Evolutionary conservation across 768 basidiomycete species (phyloP).

Genomic region (Piloderma croceum): DNA sequence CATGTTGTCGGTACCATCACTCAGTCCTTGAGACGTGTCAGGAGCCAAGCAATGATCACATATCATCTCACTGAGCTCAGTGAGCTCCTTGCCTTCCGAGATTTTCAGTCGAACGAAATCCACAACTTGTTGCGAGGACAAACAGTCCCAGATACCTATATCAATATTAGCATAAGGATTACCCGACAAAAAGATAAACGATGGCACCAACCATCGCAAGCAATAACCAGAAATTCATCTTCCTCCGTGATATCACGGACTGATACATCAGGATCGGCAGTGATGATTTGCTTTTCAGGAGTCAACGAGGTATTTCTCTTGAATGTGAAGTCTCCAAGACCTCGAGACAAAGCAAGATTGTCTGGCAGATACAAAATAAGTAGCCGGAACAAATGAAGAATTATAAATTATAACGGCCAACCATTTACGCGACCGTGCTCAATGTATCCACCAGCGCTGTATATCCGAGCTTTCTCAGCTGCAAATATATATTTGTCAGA

Average conservation of each 20-base stretch:
- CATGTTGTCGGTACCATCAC: constrained; percentile 99
- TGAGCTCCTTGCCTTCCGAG: constrained; percentile 69
- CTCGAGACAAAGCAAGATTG: constrained; percentile 91
- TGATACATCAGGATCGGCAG: constrained; percentile 87
- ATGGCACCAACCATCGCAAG: constrained; percentile 84
- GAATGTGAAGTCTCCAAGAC: constrained; percentile 97
- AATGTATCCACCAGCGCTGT: constrained; percentile 89
- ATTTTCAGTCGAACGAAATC: constrained; percentile 82
- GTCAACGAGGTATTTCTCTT: constrained; percentile 83
- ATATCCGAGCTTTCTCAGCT: constrained; percentile 85
- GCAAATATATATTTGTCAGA: constrained; percentile 4
- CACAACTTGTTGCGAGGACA: constrained; percentile 87
- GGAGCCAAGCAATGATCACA: constrained; percentile 94
- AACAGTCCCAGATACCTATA: constrained; percentile 98
- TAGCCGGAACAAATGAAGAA: constrained; percentile 2
- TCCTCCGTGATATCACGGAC: constrained; percentile 77
- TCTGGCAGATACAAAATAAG: constrained; percentile 43
- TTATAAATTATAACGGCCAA: constrained; percentile 28
- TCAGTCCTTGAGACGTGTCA: constrained; percentile 82
- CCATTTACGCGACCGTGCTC: constrained; percentile 97
- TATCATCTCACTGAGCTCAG: constrained; percentile 83
- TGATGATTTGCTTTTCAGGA: constrained; percentile 92
- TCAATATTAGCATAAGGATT: constrained; percentile 7
- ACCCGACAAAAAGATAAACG: constrained; percentile 1
- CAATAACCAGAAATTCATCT: constrained; percentile 94